Evolutionary conservation across 495 filamentous ascomycete genomes (phyloP).

Genomic region (Staphylotrichum tortipilum): DNA sequence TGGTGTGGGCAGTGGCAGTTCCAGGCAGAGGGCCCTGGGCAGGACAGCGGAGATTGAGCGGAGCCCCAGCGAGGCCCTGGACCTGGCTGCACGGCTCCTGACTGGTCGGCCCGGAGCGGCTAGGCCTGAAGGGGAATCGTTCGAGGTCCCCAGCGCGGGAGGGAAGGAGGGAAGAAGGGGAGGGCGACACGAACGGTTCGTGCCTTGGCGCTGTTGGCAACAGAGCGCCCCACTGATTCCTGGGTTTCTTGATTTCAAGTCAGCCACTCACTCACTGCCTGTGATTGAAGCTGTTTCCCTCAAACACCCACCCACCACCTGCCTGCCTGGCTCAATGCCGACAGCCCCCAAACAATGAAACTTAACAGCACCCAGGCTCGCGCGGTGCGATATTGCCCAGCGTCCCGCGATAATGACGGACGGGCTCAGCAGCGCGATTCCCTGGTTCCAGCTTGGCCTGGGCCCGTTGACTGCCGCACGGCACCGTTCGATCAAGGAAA

Average conservation of each 20-base stretch:
- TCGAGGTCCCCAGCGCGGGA: too few relatives aligned
- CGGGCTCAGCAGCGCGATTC: too few relatives aligned
- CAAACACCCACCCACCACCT: too few relatives aligned
- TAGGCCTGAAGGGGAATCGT: slow-evolving; percentile 6
- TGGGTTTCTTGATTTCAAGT: too few relatives aligned
- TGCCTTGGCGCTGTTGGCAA: too few relatives aligned
- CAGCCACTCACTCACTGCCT: too few relatives aligned
- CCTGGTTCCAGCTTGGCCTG: background rate
- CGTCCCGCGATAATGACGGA: slow-evolving; percentile 11
- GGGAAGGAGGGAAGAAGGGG: slow-evolving; percentile 9
- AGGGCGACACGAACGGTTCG: background rate
- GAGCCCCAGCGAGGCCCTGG: background rate
- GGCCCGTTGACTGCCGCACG: background rate
- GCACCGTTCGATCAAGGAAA: too few relatives aligned
- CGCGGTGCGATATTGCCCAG: slow-evolving; percentile 15
- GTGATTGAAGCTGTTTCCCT: too few relatives aligned
- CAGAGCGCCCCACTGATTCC: too few relatives aligned
- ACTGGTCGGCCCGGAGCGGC: slow-evolving; percentile 3
- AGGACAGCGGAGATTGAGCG: slow-evolving; percentile 6
- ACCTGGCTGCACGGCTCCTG: background rate
- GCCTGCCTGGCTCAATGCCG: too few relatives aligned
- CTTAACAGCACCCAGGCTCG: background rate
- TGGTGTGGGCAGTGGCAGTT: too few relatives aligned
- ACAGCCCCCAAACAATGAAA: background rate
- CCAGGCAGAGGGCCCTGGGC: too few relatives aligned